A percentile compares a stretch with the other conserved stretches of the same genome.
Conservation (phyloP, 1,284 basidiomycete genomes). For the Puccinia hordei region DNA sequence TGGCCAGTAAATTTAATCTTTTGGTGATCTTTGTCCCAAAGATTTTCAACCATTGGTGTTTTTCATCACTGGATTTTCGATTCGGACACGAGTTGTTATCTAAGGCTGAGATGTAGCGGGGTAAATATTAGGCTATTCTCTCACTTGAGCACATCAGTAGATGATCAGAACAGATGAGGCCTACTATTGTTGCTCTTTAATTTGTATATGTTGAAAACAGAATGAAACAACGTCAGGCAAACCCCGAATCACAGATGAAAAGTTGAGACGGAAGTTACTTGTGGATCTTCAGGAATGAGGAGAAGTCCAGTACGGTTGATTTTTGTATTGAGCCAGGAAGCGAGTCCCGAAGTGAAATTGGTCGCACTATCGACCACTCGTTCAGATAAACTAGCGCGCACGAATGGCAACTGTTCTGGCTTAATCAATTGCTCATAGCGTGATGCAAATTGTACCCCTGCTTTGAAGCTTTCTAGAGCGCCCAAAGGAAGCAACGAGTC, state of each 20-base stretch:
- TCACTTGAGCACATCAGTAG: background rate
- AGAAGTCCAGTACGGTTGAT: background rate
- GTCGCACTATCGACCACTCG: constrained; percentile 30
- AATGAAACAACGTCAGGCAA: background rate
- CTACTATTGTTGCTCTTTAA: constrained; percentile 30
- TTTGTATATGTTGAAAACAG: background rate
- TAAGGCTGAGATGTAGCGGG: constrained; percentile 5
- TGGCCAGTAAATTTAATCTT: constrained; percentile 26
- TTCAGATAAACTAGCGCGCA: constrained; percentile 33
- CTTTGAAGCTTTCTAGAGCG: constrained; percentile 28
- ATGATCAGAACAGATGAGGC: background rate
- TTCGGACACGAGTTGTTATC: constrained; percentile 47
- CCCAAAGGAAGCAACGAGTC: constrained; percentile 26
- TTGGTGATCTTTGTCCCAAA: constrained; percentile 4
- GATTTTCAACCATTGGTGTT: constrained; percentile 3
- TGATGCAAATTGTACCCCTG: constrained; percentile 25
- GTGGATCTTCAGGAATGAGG: constrained; percentile 27
- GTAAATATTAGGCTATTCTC: background rate
- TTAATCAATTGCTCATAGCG: constrained; percentile 19
- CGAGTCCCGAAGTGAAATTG: constrained; percentile 15
- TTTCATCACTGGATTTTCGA: background rate
- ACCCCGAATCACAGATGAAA: background rate
- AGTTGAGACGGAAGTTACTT: constrained; percentile 10
- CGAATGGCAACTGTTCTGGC: constrained; percentile 1
- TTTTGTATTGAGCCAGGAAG: background rate